Base-by-base conservation (phyloP, 2,329 filamentous ascomycete genomes). In the Fusarium sp. region DNA sequence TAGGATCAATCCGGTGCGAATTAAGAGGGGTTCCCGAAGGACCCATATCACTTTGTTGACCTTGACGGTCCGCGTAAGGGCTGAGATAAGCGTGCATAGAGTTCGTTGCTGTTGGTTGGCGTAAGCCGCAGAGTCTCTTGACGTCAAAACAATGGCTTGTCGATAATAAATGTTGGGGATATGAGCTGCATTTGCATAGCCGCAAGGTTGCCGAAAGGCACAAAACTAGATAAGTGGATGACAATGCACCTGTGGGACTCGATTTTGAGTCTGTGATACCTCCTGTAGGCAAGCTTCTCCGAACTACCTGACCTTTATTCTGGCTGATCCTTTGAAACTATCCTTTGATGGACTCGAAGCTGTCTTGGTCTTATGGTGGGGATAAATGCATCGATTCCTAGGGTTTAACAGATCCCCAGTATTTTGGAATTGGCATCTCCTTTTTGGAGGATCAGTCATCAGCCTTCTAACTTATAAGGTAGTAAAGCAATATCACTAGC, bases 141-240 rank as follows among this genome's bases (percentile, higher is more conserved):
- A 72, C 63, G 50, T 71, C 49, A 63, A 63, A 67, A 63, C 53
- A 21, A 47, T 60, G 36, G 56, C 50, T 42, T 58, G 36, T 39
- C 27, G 23, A 40, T 54, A 43, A 51, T 27, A 58, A 71, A 58
- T 71, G 70, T 71, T 72, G 67, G 65, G 70, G 68, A 66, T 53
- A 60, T 33, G 58, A 66, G 57, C 40, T 57, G 43, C 55, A 58
- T 52, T 42, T 51, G 36, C 57, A 52, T 53, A 40, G 51, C 23
- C 29, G 47, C 66, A 48, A 48, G 49, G 64, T 21, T 60, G 36
- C 42, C 25, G 17, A 33, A 15, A 27, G 42, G 40, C 49, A n/a
- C 40, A 35, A 35, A 35, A 35, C 33, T 35, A 47, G 41, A 45
- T 29, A 43, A 43, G 43, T 67, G 54, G 33, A 49, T 45, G 52